Conservation (phyloP, 495 filamentous ascomycete species). For the Penicillium waksmanii region DNA sequence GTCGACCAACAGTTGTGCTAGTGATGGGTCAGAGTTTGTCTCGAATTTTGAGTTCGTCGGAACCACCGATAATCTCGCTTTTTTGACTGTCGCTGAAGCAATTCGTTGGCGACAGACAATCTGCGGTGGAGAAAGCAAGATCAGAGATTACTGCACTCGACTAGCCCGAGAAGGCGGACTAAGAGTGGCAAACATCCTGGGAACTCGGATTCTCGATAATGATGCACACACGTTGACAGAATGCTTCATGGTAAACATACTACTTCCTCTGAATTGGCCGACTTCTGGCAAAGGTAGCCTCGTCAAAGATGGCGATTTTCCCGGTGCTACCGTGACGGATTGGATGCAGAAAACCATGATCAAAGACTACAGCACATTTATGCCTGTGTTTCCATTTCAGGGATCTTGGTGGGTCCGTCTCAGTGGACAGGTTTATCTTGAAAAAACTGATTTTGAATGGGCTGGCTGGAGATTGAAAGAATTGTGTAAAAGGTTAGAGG, state of each 20-base stretch:
- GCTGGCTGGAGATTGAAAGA: conserved; percentile 58
- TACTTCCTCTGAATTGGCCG: conserved; percentile 57
- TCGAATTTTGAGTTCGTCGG: conserved; percentile 73
- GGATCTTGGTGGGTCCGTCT: conserved; percentile 65
- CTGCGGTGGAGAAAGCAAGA: conserved; percentile 69
- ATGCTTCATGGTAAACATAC: conserved; percentile 64
- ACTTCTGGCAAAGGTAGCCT: conserved; percentile 33
- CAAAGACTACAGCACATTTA: conserved; percentile 65
- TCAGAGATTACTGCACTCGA: conserved; percentile 54
- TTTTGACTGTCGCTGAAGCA: conserved; percentile 65
- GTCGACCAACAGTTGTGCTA: conserved; percentile 5
- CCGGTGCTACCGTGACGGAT: conserved; percentile 33
- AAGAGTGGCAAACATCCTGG: conserved; percentile 59
- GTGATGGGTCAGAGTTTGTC: conserved; percentile 48
- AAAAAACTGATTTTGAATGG: conserved; percentile 71
- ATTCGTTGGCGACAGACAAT: conserved; percentile 63
- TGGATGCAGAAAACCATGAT: conserved; percentile 61
- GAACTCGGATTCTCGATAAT: conserved; percentile 60
- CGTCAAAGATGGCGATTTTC: conserved; percentile 23
- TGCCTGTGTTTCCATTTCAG: conserved; percentile 60
- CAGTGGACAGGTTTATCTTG: conserved; percentile 77
- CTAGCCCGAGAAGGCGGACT: conserved; percentile 60
- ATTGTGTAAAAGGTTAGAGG: conserved; percentile 46
- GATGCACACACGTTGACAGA: conserved; percentile 26
- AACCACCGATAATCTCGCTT: conserved; percentile 67